Base-by-base conservation (phyloP, 768 basidiomycete genomes). In the Goffeauzyma gilvescens region DNA sequence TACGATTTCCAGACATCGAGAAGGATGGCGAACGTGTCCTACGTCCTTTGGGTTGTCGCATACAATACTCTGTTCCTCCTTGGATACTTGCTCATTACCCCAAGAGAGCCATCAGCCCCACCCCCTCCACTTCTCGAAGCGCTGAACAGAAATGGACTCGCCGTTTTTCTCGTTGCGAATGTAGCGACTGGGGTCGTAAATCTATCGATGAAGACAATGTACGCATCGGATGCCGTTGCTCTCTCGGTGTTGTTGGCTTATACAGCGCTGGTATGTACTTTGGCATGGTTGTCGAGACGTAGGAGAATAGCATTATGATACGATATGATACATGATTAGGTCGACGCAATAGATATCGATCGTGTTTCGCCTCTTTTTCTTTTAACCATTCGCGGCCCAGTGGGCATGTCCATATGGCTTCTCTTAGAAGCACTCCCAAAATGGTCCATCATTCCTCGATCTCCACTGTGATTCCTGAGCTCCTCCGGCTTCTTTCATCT, bases 41-140 rank as follows among this genome's bases (percentile, higher is more conserved):
- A 98, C 62, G 75, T 87, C 26, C 62, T 86, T 14, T 95, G 89
- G 86, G 72, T 81, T 6, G 72, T 75, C 1, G 86, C 83, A 8
- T 90, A 75, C 74, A 96, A 95, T 59, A 77, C 78, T 0, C 72
- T 76, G 2, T 86, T 86, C 66, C 66, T 95, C 13, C 69, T 86
- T 5, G 75, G 73, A 10, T 90, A 93, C 65, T 68, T 87, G 31
- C 48, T 76, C 18, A 65, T 93, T 32, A 4, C 23, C 13, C n/a
- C n/a, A n/a, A n/a, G n/a, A n/a, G n/a, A n/a, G 30, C 51, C 1
- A 55, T 55, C 5, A n/a, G n/a, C n/a, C n/a, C n/a, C n/a, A n/a
- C n/a, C n/a, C n/a, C 65, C 67, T 2, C 48, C 54, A 1, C 64
- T 96, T 22, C 66, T 95, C 12, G 76, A 80, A 21, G 82, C 82